A percentile compares a stretch with the other conserved stretches of the same genome.
phyloP scores from a whole-genome alignment of 805 yeast genomes.

The Tetrapisispora fleetii region DNA sequence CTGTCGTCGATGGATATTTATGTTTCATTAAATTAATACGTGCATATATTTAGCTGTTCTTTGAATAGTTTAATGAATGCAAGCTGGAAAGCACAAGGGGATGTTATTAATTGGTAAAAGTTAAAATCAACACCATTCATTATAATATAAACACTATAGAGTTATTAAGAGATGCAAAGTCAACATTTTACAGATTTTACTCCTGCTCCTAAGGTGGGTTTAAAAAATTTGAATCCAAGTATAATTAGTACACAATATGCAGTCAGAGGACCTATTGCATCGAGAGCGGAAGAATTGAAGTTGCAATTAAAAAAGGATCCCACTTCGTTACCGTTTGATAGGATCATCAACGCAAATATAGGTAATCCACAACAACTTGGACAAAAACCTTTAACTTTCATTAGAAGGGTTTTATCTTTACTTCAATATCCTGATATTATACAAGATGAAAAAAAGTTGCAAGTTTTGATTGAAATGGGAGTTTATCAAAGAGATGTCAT shows the following conservation, averaged over 20 bases:
- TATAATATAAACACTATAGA: too few species aligned
- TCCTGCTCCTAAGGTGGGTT: slow-evolving; percentile 20
- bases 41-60: too few species aligned
- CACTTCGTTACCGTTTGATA: slow-evolving; percentile 59
- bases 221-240: slow-evolving; percentile 53
- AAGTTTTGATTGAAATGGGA: neutral
- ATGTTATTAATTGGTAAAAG: too few species aligned
- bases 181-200: neutral
- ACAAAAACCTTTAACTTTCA: slow-evolving; percentile 88
- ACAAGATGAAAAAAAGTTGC: slow-evolving; percentile 9
- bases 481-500: slow-evolving; percentile 57
- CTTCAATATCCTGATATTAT: slow-evolving; percentile 77
- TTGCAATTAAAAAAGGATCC: slow-evolving; percentile 43
- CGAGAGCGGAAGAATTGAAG: slow-evolving; percentile 77
- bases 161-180: neutral
- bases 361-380: slow-evolving; percentile 97
- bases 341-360: slow-evolving; percentile 80
- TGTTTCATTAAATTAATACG: too few species aligned
- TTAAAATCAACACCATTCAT: too few species aligned
- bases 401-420: slow-evolving; percentile 78
- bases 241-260: slow-evolving; percentile 88
- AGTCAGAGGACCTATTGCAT: slow-evolving; percentile 89
- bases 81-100: too few species aligned
- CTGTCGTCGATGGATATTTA: too few species aligned
- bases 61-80: too few species aligned